phyloP scores from a whole-genome alignment of 2,329 filamentous ascomycete species.

The Didymella segeticola region DNA sequence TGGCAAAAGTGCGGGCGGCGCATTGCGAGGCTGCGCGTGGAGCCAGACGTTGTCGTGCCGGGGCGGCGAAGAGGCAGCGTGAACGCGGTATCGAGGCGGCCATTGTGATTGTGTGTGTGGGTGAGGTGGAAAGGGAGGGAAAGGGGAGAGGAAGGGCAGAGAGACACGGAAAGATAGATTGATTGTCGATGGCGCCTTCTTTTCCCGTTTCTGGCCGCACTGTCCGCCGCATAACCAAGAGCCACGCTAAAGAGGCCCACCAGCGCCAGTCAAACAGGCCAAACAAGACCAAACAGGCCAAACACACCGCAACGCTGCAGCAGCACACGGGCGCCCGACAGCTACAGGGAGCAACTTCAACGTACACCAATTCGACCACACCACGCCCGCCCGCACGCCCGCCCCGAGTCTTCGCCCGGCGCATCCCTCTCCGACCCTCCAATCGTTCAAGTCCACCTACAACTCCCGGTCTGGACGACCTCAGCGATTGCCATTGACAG shows the following conservation, averaged over 20 bases:
- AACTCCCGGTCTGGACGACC: slow-evolving; percentile 13
- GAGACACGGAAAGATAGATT: too few species aligned
- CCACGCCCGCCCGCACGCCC: slow-evolving; percentile 18
- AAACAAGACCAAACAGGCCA: slow-evolving; percentile 35
- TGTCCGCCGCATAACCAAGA: slow-evolving; percentile 19
- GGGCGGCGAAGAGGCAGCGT: slow-evolving; percentile 38
- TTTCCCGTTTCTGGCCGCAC: slow-evolving; percentile 37
- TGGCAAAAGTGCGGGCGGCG: slow-evolving; percentile 41
- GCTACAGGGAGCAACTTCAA: slow-evolving; percentile 42
- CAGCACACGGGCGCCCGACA: slow-evolving; percentile 37
- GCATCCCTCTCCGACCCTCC: slow-evolving; percentile 10
- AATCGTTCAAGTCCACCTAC: slow-evolving; percentile 10
- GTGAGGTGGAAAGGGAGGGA: neutral
- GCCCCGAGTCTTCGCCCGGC: slow-evolving; percentile 13
- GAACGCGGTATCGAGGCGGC: slow-evolving; percentile 42
- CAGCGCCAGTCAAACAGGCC: slow-evolving; percentile 28
- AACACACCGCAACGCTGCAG: slow-evolving; percentile 26
- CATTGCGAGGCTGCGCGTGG: slow-evolving; percentile 24
- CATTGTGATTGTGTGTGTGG: slow-evolving; percentile 27
- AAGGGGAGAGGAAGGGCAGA: neutral
- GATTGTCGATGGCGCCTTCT: slow-evolving; percentile 22
- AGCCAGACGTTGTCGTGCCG: slow-evolving; percentile 26
- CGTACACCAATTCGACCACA: slow-evolving; percentile 42
- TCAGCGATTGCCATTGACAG: slow-evolving; percentile 7
- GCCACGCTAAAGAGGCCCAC: slow-evolving; percentile 15